Evolutionary conservation across 306 rosid genomes (phyloP), one percentile per base, ranked within the genome.

Genomic region (Acacia acuminata): DNA sequence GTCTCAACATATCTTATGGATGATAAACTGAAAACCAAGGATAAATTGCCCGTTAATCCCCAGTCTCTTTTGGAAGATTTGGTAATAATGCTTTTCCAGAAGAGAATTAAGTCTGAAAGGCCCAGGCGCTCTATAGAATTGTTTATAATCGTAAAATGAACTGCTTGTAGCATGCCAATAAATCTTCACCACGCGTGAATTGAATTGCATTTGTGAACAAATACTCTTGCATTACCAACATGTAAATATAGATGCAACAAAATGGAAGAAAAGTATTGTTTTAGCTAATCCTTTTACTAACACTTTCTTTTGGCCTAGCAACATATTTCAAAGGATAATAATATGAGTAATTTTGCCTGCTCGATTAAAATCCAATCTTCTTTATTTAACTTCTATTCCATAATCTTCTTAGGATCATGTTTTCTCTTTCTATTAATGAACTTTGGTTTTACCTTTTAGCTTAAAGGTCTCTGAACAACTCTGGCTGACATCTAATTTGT

Each of bases 401-500:
- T 48, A 71, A 76, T 51, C 42, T 72, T 24, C 42, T 24, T 81
- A 56, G 27, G 44, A 38, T 69, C 27, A 30, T 43, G 25, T 42
- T 61, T 70, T 73, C 60, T 40, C 77, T 20, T 58, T 56, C 32
- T 56, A 56, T 20, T 40, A 32, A 47, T 47, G 64, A 73, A 20
- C 20, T 19, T 75, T 76, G 32, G 15, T 40, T 38, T 22, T 10
- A 56, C 34, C 50, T 27, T 38, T 16, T 15, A 45, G 58, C n/a
- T 8, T 3, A 44, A 20, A 78, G 3, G 65, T 34, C 79, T 58
- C 25, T 74, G 45, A 44, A 27, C 70, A 83, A 78, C 53, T 61
- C 74, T 66, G 58, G 61, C 72, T 61, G 15, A 45, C 47, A 11
- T 66, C 73, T 87, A 71, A 84, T 79, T 76, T 67, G 60, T 50